A percentile compares a stretch with the other conserved stretches of the same genome.
Evolutionary conservation across 805 yeast genomes (phyloP).

Genomic region (Nakazawaea sp.): DNA sequence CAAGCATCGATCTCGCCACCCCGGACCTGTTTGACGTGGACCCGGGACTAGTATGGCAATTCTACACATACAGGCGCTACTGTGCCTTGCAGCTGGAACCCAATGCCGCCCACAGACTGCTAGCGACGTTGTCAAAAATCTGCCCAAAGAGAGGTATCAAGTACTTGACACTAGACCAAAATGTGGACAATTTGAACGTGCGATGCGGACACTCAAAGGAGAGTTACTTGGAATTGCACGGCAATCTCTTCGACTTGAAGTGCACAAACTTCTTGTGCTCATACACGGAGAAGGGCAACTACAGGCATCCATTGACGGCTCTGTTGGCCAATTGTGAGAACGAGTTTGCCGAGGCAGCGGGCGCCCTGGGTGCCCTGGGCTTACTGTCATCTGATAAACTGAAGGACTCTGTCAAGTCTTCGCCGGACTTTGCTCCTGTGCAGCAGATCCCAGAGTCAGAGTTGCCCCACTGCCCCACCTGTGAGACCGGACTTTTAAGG

Average conservation of each 20-base stretch:
- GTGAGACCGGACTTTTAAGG: constrained; percentile 59
- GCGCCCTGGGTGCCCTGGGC: too few species aligned
- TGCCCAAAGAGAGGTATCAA: constrained; percentile 17
- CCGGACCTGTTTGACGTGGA: constrained; percentile 84
- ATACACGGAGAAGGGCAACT: constrained; percentile 45
- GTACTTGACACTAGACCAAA: constrained; percentile 71
- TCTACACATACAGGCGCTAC: constrained; percentile 63
- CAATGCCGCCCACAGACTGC: constrained; percentile 64
- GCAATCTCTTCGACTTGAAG: constrained; percentile 62
- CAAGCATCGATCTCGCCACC: constrained; percentile 80
- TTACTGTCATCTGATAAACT: too few species aligned
- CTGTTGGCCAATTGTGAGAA: constrained; percentile 36
- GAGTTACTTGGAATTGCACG: constrained; percentile 68
- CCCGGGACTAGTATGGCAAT: constrained; percentile 89
- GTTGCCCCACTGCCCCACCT: constrained; percentile 73
- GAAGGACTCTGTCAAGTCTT: constrained; percentile 15
- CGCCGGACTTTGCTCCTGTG: constrained; percentile 40
- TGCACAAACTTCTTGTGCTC: constrained; percentile 77
- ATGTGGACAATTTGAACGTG: constrained; percentile 68
- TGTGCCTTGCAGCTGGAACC: constrained; percentile 64
- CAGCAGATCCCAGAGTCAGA: constrained; percentile 40
- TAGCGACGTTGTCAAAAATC: constrained; percentile 52
- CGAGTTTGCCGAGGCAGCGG: constrained; percentile 21
- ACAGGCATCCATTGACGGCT: constrained; percentile 51
- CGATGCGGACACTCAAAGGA: constrained; percentile 56